Base-by-base conservation (phyloP, 495 filamentous ascomycete genomes). In the Neurospora cerealis region DNA sequence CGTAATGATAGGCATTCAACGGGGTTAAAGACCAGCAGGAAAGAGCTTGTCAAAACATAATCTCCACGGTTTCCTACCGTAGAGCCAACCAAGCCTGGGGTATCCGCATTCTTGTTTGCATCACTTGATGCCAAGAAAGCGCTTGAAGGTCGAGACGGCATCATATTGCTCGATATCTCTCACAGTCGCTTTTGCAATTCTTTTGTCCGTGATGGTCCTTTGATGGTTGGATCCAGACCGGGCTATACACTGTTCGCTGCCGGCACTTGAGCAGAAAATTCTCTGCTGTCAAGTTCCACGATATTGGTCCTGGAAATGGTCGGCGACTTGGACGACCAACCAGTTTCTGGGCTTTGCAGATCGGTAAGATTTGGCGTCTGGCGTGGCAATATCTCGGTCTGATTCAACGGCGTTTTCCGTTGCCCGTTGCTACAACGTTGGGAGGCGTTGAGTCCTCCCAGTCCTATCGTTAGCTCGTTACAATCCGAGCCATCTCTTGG, bases 271-370 rank as follows among this genome's bases (percentile, higher is more conserved):
- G 70, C 17, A 36, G 32, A 11, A 36, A 37, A 7, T 71, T n/a
- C 41, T 71, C 38, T 37, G 54, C 21, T 28, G 38, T 69, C 7
- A 73, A 8, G 46, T 19, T 44, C 5, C 40, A 10, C 32, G 41
- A 41, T 38, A 13, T 19, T 34, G 11, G 48, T 71, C 19, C 37
- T 54, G 44, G 10, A 44, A 10, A 42, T 32, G 7, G 32, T 46
- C 66, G 41, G 39, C n/a, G 69, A n/a, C 46, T 19, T 24, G 72
- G 38, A 73, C 70, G 66, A 71, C 74, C 69, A 74, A 46, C 69
- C 10, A 15, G 72, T 73, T 76, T 76, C 74, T 77, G 74, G 75
- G 76, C 77, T 76, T 39, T 71, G 75, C 73, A 70, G 74, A 77
- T 78, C 75, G 62, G 21, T 71, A 70, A 73, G 71, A 70, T 41